Base-by-base conservation (phyloP, 345 rosid species). In the Luvunga scandens region DNA sequence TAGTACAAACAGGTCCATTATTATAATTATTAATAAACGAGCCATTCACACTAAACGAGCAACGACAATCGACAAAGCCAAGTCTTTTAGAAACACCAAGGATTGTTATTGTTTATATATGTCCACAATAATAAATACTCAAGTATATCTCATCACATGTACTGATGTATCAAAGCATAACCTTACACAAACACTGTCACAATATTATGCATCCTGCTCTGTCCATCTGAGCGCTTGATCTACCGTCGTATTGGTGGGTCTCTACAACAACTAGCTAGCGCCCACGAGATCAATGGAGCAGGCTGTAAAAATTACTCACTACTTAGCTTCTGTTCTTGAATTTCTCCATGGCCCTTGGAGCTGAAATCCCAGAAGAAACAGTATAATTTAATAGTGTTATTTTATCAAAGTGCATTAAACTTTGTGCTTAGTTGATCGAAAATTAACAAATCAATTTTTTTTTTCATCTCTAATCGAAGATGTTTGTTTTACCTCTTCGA, bases 301-400 rank as follows among this genome's bases (percentile, higher is more conserved):
- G 86, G 79, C 36, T 68, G 75, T 67, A 59, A 70, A 63, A 45
- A 21, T 64, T 64, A 14, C 79, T 82, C 18, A 67, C 76, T 16
- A 33, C 42, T 88, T 77, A 90, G 85, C 85, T 87, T 77, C 86
- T 88, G 80, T 83, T 89, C 90, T 90, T 91, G 90, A 92, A 83
- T 80, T 93, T 93, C 87, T 88, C 94, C 94, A 87, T 86, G 78
- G 95, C 95, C 79, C 94, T 89, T 71, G 97, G 98, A 60, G 97
- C 97, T 93, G 91, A 63, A 81, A 73, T 61, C 25, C 69, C 1
- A 27, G 7, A 3, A 66, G n/a, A 21, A 65, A 19, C 7, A 18
- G 57, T 19, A 53, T 53, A 16, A 50, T 50, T 50, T 4, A 12
- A 12, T 12, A 13, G 18, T 45, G 50, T 45, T 45, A 13, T 45